Evolutionary conservation across 208 protist genomes (phyloP).

Genomic region (Phytomonas sp.): DNA sequence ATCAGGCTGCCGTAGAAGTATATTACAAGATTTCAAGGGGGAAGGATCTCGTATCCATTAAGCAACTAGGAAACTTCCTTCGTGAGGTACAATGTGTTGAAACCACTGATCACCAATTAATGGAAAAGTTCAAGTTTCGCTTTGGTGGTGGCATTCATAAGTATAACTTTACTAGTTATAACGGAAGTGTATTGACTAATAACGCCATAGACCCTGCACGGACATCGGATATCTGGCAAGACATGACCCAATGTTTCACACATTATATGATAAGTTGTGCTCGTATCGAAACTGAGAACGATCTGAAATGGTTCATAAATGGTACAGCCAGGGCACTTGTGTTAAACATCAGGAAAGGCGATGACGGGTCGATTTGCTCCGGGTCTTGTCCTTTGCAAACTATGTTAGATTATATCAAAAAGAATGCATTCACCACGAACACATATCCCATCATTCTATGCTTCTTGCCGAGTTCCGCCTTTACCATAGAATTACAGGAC

Average conservation of each 20-base stretch:
- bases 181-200: constrained; percentile 73
- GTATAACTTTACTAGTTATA: constrained; percentile 84
- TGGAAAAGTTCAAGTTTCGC: constrained; percentile 83
- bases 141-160: constrained; percentile 77
- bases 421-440: constrained; percentile 55
- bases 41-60: constrained; percentile 52
- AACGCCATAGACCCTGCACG: constrained; percentile 68
- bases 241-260: constrained; percentile 86
- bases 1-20: constrained; percentile 58
- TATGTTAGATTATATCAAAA: constrained; percentile 66
- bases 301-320: constrained; percentile 41
- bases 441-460: constrained; percentile 80
- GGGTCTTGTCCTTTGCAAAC: constrained; percentile 44
- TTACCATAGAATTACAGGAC: constrained; percentile 47
- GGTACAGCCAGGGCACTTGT: constrained; percentile 35
- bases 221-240: constrained; percentile 77
- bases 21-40: constrained; percentile 64
- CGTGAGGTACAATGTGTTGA: constrained; percentile 61
- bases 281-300: constrained; percentile 54
- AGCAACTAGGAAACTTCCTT: constrained; percentile 76
- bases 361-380: constrained; percentile 38
- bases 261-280: constrained; percentile 62
- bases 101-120: constrained; percentile 58
- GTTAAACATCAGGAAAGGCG: constrained; percentile 43
- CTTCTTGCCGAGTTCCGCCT: constrained; percentile 32